A percentile compares a stretch with the other conserved stretches of the same genome.
Conservation (phyloP, 306 rosid species). For the Medicago lupulina region DNA sequence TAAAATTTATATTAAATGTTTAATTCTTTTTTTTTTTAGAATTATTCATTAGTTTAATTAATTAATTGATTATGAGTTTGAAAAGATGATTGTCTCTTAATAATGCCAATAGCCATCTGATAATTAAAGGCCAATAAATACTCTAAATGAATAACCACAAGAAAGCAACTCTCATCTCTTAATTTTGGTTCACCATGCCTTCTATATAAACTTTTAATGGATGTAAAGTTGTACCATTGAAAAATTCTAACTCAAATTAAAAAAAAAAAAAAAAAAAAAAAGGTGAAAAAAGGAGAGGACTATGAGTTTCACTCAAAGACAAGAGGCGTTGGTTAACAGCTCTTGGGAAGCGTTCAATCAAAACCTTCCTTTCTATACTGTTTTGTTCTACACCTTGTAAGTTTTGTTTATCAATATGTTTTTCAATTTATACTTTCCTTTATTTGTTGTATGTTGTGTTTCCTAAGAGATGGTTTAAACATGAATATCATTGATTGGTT, state of each 20-base stretch:
- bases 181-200: background rate
- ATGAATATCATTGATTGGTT: background rate
- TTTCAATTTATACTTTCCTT: background rate
- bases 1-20: no score
- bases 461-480: background rate
- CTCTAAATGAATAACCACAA: no score
- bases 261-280: background rate
- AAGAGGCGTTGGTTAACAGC: slow-evolving; percentile 36
- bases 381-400: slow-evolving; percentile 43
- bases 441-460: background rate
- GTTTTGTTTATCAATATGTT: background rate
- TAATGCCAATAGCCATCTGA: no score
- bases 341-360: slow-evolving; percentile 35
- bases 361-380: slow-evolving; percentile 32
- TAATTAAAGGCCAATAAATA: no score
- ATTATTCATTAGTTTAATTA: no score
- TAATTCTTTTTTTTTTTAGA: no score
- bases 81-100: no score
- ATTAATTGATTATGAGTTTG: no score
- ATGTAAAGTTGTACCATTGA: background rate
- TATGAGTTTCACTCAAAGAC: slow-evolving; percentile 38
- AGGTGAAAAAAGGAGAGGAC: background rate
- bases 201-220: slow-evolving; percentile 2
- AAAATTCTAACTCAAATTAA: background rate
- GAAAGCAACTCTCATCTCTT: no score